A percentile compares a stretch with the other conserved stretches of the same genome.
These are phyloP conservation scores for Graphium sp. DNA, from an alignment of 2,329 filamentous ascomycete species.

Conservation along the genomic window DNA sequence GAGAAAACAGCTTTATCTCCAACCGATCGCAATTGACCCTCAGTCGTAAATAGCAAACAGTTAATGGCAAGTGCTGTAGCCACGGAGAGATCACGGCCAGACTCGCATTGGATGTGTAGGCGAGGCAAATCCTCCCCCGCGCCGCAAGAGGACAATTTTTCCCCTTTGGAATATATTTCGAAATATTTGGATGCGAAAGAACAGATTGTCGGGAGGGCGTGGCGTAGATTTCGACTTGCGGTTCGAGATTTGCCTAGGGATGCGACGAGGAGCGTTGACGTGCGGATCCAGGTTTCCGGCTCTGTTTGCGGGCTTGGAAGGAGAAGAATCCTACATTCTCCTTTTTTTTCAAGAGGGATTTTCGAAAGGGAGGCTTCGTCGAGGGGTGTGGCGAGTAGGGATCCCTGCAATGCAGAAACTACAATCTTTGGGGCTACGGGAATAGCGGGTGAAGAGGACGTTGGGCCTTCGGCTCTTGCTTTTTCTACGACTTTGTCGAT, in stretches of 20 bases:
- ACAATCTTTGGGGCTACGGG: constrained; percentile 18
- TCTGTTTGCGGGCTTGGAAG: constrained; percentile 23
- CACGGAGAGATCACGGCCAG: constrained; percentile 65
- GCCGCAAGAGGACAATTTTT: background rate
- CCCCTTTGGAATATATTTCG: no score
- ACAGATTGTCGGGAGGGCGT: constrained; percentile 46
- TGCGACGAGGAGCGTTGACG: constrained; percentile 30
- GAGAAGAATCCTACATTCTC: constrained; percentile 20
- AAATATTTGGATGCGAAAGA: constrained; percentile 31
- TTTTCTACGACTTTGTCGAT: constrained; percentile 26
- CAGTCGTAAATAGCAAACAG: constrained; percentile 45
- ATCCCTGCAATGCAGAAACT: constrained; percentile 18
- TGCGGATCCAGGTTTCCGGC: constrained; percentile 21
- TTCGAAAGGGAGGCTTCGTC: constrained; percentile 1
- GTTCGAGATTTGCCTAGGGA: constrained; percentile 56
- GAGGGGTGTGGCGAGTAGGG: no score
- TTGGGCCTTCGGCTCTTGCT: constrained; percentile 6
- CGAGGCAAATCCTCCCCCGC: constrained; percentile 4
- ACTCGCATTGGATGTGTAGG: constrained; percentile 52
- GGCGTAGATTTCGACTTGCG: constrained; percentile 69
- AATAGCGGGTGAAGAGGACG: no score
- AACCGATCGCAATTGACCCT: no score
- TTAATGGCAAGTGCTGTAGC: constrained; percentile 61
- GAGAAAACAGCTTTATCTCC: constrained; percentile 29
- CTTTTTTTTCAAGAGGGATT: no score